phyloP scores from a whole-genome alignment of 2,329 filamentous ascomycete species.

The Exophiala lecanii-corni region DNA sequence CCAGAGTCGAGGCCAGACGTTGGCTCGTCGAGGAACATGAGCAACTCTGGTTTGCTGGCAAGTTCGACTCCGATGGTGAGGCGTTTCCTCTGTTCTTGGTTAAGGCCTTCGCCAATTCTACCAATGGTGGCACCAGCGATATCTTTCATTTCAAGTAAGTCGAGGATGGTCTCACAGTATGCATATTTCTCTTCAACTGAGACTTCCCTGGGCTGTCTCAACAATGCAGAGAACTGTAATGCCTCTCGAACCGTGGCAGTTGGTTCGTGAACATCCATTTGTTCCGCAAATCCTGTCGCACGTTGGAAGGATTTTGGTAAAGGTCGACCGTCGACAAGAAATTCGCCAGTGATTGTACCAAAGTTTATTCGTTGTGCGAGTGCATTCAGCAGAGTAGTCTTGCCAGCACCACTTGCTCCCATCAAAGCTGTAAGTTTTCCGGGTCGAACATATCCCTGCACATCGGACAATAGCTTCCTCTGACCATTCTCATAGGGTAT shows the following conservation, averaged over 20 bases:
- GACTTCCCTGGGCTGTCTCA: conserved; percentile 57
- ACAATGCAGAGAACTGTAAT: conserved; percentile 59
- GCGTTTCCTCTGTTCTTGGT: conserved; percentile 63
- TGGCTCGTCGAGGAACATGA: conserved; percentile 61
- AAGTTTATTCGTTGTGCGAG: conserved; percentile 42
- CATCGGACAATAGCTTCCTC: conserved; percentile 51
- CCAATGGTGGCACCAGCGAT: conserved; percentile 64
- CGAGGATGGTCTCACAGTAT: conserved; percentile 65
- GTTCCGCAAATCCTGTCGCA: conserved; percentile 54
- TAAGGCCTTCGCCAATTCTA: conserved; percentile 54
- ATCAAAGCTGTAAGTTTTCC: conserved; percentile 75
- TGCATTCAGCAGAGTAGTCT: conserved; percentile 46
- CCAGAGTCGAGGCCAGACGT: conserved; percentile 66
- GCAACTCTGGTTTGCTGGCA: conserved; percentile 56
- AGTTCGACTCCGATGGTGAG: conserved; percentile 60
- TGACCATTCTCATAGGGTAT: conserved; percentile 45
- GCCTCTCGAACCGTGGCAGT: conserved; percentile 64
- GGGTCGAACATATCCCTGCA: conserved; percentile 69
- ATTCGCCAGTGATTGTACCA: conserved; percentile 40
- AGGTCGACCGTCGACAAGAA: conserved; percentile 43
- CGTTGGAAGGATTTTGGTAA: conserved; percentile 49
- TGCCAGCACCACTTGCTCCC: conserved; percentile 52
- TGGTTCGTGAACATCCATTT: conserved; percentile 64
- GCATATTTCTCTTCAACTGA: conserved; percentile 59
- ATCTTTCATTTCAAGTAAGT: conserved; percentile 63